Base-by-base conservation (phyloP, 129 eudicot species). In the Oenanthe sinensis region DNA sequence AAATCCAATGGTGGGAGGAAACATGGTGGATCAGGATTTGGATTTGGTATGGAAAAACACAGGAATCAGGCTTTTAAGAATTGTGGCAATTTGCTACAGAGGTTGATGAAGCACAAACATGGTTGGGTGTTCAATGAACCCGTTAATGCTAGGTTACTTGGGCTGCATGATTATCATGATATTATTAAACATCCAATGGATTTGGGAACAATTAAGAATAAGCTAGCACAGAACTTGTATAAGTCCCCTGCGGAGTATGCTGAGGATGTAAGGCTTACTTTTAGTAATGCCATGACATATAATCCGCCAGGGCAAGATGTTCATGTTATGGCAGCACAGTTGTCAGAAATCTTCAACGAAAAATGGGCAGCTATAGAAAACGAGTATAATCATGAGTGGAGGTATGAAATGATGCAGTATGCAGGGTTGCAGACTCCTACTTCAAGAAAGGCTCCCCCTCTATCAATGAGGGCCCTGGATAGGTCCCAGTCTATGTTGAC, bases 111-210 rank as follows among this genome's bases (percentile, higher is more conserved):
- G 88, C 97, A 94, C 86, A 91, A 94, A 76, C 79, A 74, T 76
- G 96, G 93, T 46, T 94, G 98, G 98, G 98, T 94, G 74, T 94
- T 94, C 79, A 94, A 94, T 71, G 89, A 86, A 47, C 98, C 98
- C 0, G 98, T 94, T 54, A 87, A 94, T 28, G 97, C 87, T 0
- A 87, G 88, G 82, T 72, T 73, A 16, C 90, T 91, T 1, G 96
- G 97, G 36, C 84, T 94, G 42, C 91, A 85, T 83, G 98, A 94
- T 84, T 94, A 94, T 77, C 94, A 87, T 83, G 93, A 86, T 65
- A 85, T 94, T n/a, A 91, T 94, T 12, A 91, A 91, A 81, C 93
- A 89, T 26, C 98, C 98, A 1, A 94, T 94, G 98, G 98, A 94
- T 83, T 85, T 94, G 87, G 98, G 98, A 67, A 91, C 98, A 2